A percentile compares a stretch with the other conserved stretches of the same genome.
Conservation (phyloP, 2,329 filamentous ascomycete genomes). For the Colletotrichum noveboracense region DNA sequence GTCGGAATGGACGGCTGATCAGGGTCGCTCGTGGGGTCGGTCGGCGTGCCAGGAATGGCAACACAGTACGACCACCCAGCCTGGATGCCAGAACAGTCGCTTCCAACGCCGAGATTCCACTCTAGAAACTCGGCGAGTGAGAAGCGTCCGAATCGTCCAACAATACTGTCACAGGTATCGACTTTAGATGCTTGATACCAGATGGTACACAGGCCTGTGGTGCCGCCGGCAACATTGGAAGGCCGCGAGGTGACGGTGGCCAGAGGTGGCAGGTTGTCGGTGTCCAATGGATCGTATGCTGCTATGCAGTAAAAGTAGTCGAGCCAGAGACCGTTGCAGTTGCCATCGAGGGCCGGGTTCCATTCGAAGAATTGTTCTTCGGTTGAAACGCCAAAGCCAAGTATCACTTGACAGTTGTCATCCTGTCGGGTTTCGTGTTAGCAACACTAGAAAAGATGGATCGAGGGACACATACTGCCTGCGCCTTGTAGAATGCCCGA, state of each 20-base stretch:
- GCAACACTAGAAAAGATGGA: background rate
- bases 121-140: background rate
- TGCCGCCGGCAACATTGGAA: background rate
- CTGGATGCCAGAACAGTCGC: background rate
- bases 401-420: conserved; percentile 20
- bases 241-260: background rate
- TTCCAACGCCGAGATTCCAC: background rate
- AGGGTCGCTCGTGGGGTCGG: background rate
- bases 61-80: background rate
- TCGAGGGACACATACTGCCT: background rate
- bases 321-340: conserved; percentile 28
- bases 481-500: conserved; percentile 6
- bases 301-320: conserved; percentile 27
- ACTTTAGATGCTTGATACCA: background rate
- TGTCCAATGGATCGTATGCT: background rate
- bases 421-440: background rate
- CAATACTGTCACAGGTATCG: background rate
- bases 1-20: background rate
- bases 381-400: conserved; percentile 21
- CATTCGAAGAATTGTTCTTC: conserved; percentile 30
- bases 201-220: background rate
- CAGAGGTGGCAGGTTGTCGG: background rate
- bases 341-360: conserved; percentile 27
- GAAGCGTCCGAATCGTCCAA: background rate
- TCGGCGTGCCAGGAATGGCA: background rate